Conservation (phyloP, 352 stramenopile species). For the Globisporangium megalacanthum region DNA sequence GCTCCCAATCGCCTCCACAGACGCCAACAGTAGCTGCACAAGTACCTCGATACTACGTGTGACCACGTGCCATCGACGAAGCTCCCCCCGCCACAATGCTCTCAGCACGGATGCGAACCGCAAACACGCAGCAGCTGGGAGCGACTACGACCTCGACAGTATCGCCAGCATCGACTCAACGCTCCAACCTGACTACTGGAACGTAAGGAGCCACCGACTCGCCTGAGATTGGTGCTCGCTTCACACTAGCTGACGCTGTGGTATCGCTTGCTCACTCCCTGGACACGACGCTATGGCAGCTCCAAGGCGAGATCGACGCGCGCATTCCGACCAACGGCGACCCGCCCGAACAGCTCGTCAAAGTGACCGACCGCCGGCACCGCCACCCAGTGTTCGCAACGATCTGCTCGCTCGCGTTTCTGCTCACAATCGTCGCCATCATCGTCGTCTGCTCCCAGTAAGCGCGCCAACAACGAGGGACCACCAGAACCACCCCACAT, state of each 20-base stretch:
- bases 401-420: constrained; percentile 60
- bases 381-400: constrained; percentile 67
- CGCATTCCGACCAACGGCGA: constrained; percentile 50
- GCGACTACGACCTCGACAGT: background rate
- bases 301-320: constrained; percentile 9
- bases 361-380: constrained; percentile 65
- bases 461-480: background rate
- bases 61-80: background rate
- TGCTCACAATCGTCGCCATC: constrained; percentile 52
- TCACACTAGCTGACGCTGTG: background rate
- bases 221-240: background rate
- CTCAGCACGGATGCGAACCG: background rate
- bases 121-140: background rate
- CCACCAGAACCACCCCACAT: too few species aligned
- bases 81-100: background rate
- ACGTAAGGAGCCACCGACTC: constrained; percentile 11
- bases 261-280: background rate
- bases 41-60: background rate
- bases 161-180: constrained; percentile 27
- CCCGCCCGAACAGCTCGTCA: constrained; percentile 61
- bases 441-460: constrained; percentile 58
- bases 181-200: constrained; percentile 55
- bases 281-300: constrained; percentile 1
- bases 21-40: background rate
- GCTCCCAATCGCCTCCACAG: background rate